phyloP scores from a whole-genome alignment of 2,329 filamentous ascomycete species.

The Teratosphaeria gauchensis region DNA sequence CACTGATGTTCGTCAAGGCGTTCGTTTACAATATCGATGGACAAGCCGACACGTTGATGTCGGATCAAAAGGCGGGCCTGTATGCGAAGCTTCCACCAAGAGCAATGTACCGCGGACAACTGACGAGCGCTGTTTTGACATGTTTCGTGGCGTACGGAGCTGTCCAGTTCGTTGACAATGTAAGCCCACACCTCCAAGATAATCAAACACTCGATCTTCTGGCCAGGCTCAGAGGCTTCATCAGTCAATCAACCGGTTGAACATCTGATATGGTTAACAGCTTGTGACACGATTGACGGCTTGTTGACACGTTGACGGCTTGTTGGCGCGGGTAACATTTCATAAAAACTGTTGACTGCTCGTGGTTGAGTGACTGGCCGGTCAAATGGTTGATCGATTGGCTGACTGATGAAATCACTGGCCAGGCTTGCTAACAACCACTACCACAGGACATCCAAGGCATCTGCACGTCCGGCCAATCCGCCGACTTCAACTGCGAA shows the following conservation, averaged over 20 bases:
- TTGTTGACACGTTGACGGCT: background rate
- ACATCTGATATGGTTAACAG: background rate
- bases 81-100: conserved; percentile 36
- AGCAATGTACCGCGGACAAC: conserved; percentile 33
- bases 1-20: conserved; percentile 33
- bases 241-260: background rate
- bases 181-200: background rate
- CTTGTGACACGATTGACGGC: background rate
- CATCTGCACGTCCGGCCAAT: conserved; percentile 12
- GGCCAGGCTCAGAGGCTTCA: too few species aligned
- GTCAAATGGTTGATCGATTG: too few species aligned
- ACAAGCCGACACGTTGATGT: conserved; percentile 33
- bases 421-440: background rate
- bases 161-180: conserved; percentile 32
- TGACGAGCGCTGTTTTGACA: conserved; percentile 34
- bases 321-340: background rate
- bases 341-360: background rate
- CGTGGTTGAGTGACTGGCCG: background rate
- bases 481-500: conserved; percentile 12
- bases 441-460: conserved; percentile 23
- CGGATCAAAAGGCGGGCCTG: conserved; percentile 35
- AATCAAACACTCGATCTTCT: too few species aligned
- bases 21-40: conserved; percentile 30
- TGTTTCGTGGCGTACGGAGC: conserved; percentile 31
- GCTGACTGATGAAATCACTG: background rate